Evolutionary conservation across 2,329 filamentous ascomycete genomes (phyloP).

Genomic region (Coniochaeta ligniaria): DNA sequence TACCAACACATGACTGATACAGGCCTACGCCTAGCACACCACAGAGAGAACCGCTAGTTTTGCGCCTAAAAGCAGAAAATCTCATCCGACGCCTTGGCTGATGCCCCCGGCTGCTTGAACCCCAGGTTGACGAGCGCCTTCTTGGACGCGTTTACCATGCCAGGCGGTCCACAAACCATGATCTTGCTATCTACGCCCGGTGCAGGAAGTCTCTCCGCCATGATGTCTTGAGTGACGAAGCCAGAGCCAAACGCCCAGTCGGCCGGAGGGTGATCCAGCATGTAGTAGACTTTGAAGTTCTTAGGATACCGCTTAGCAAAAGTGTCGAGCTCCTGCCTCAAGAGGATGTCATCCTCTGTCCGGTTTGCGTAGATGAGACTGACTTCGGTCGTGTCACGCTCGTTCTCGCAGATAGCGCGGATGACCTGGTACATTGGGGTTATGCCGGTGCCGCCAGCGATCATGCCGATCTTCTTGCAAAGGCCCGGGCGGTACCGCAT

Average conservation of each 20-base stretch:
- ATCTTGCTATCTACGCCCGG: slow-evolving; percentile 40
- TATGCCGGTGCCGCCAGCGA: slow-evolving; percentile 44
- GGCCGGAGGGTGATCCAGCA: slow-evolving; percentile 39
- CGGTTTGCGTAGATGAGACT: slow-evolving; percentile 54
- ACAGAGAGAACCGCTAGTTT: neutral
- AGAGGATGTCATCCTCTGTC: slow-evolving; percentile 50
- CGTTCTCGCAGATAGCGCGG: slow-evolving; percentile 54
- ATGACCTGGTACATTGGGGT: slow-evolving; percentile 57
- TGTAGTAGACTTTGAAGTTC: slow-evolving; percentile 49
- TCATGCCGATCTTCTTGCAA: slow-evolving; percentile 42
- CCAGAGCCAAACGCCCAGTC: slow-evolving; percentile 42
- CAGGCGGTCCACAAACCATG: slow-evolving; percentile 54
- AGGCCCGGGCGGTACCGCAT: slow-evolving; percentile 41
- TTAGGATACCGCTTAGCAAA: slow-evolving; percentile 42
- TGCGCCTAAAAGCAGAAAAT: slow-evolving; percentile 41
- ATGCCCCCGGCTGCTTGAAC: slow-evolving; percentile 40
- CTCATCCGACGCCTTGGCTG: slow-evolving; percentile 46
- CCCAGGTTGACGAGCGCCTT: slow-evolving; percentile 46
- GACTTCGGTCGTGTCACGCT: slow-evolving; percentile 48
- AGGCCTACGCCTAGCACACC: too few relatives aligned
- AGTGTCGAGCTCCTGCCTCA: slow-evolving; percentile 46
- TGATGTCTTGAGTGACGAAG: slow-evolving; percentile 42
- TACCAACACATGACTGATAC: too few relatives aligned
- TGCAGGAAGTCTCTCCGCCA: slow-evolving; percentile 39
- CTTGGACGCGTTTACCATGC: slow-evolving; percentile 45